Evolutionary conservation across 129 eudicot genomes (phyloP).

Genomic region (Flaveria brownii): DNA sequence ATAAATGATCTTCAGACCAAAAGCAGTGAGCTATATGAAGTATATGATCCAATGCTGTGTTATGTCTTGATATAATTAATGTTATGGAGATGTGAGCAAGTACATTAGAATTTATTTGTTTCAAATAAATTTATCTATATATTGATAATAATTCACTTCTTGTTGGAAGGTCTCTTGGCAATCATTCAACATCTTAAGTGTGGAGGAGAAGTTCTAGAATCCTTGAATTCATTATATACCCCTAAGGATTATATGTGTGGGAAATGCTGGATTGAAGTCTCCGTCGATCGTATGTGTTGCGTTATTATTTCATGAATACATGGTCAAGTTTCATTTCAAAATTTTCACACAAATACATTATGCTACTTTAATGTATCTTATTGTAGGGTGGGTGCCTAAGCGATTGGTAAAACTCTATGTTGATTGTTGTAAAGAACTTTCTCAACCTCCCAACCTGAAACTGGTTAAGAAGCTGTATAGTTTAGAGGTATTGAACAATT

Average conservation of each 20-base stretch:
- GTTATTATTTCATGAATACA: conserved; percentile 5
- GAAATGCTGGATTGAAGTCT: conserved; percentile 68
- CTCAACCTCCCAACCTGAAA: conserved; percentile 71
- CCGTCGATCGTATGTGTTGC: conserved; percentile 54
- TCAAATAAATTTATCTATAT: background rate
- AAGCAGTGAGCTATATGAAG: background rate
- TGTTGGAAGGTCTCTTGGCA: conserved; percentile 67
- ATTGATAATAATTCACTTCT: background rate
- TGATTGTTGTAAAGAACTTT: conserved; percentile 69
- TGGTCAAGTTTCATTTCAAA: background rate
- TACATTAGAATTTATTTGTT: background rate
- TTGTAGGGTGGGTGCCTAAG: conserved; percentile 76
- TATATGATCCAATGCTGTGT: background rate
- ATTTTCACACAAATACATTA: background rate
- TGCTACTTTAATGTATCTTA: conserved; percentile 21
- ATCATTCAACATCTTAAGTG: conserved; percentile 58
- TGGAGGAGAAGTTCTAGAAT: conserved; percentile 49
- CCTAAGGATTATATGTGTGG: conserved; percentile 41
- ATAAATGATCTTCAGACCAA: background rate
- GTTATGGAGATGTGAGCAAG: background rate
- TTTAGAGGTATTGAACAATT: conserved; percentile 56
- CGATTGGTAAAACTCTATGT: conserved; percentile 71
- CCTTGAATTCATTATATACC: conserved; percentile 46
- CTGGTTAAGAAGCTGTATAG: conserved; percentile 74
- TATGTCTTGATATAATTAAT: background rate